Base-by-base conservation (phyloP, 352 stramenopile genomes). In the Phytophthora agathidicida region DNA sequence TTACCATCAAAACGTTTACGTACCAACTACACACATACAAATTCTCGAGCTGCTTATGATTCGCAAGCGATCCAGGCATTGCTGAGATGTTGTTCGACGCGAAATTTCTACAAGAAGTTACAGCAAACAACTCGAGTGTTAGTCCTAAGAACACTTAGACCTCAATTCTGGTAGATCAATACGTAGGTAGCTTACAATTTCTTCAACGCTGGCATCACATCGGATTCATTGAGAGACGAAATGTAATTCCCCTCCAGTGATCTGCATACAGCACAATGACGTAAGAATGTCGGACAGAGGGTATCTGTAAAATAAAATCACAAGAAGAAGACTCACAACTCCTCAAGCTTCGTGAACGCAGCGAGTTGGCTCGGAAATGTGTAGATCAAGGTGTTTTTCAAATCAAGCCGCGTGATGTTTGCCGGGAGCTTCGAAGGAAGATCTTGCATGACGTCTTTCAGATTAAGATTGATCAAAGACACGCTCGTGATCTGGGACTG, bases 401-500 rank as follows among this genome's bases (percentile, higher is more conserved):
- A 22, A 33, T 59, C 39, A 7, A 74, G 48, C n/a, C 43, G 20
- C 10, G 49, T 43, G 30, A 70, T 20, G 41, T 39, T 60, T 20
- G 32, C 28, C 7, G 63, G 57, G 16, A 72, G 33, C 57, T 64
- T 61, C 1, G 46, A 39, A 19, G 48, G 19, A 9, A 74, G 44
- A 30, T 52, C 26, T 33, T 30, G 26, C 13, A 62, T 36, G 11
- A 55, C 32, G 17, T 62, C 27, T 36, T 60, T 62, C 37, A 74
- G 48, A 23, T 74, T 58, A 8, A 74, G 33, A n/a, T 26, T 74
- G 41, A 62, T 47, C n/a, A 74, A 42, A 33, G 37, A 59, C 16
- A 74, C 53, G 16, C 24, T 58, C 5, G 47, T 71, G 42, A 74
- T 45, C 13, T 74, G 60, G 10, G 46, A 60, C 54, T 74, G 60